Percentiles rank a stretch among this genome's conserved stretches.
Conservation (phyloP, 345 rosid genomes). For the Salix suchowensis region DNA sequence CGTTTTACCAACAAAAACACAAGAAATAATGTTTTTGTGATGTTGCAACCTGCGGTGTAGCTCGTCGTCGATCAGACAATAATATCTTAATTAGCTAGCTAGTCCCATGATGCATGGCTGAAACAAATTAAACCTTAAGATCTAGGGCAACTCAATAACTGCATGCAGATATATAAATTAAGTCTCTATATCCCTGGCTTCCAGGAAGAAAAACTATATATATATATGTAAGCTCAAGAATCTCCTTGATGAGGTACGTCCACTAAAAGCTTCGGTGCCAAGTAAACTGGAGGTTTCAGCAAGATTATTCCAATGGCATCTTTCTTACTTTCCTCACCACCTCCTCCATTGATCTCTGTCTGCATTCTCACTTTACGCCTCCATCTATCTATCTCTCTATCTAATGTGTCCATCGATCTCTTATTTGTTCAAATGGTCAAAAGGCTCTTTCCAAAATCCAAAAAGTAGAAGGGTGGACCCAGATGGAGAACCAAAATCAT, state of each 20-base stretch:
- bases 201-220: neutral
- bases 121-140: neutral
- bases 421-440: slow-evolving; percentile 5
- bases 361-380: neutral
- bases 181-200: neutral
- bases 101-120: neutral
- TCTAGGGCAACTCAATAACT: neutral
- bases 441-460: neutral
- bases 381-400: no score
- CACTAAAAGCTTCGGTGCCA: slow-evolving; percentile 21
- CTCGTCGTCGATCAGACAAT: no score
- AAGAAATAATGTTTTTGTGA: no score
- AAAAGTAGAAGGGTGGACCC: neutral
- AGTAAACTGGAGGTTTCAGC: slow-evolving; percentile 4
- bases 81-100: no score
- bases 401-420: neutral
- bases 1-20: no score
- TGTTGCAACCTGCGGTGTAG: no score
- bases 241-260: neutral
- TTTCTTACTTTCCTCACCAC: neutral
- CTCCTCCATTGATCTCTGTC: neutral
- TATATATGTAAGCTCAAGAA: neutral
- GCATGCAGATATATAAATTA: neutral
- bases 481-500: neutral
- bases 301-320: neutral